Evolutionary conservation across 768 basidiomycete species (phyloP), one percentile per base, ranked within the genome.

Genomic region (Clitopilus hobsonii): DNA sequence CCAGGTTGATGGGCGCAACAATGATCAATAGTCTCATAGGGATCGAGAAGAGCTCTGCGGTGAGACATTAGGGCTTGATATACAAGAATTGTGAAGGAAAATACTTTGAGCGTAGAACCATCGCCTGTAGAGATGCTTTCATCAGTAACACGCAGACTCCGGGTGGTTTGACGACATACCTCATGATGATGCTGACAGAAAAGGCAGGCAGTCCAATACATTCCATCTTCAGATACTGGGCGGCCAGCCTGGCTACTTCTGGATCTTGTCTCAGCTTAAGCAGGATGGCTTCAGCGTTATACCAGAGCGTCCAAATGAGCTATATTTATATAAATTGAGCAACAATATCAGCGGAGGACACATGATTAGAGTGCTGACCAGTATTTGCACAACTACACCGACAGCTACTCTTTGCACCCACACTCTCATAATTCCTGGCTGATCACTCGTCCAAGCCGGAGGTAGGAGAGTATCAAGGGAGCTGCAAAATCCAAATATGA

Each of bases 391-490:
- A 91, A 68, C 6, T 73, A 62, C 7, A 73, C 70, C 5, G 85
- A 38, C 58, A 88, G 87, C 74, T 88, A 92, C 93, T 59, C 94
- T 76, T 67, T 94, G 92, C 6, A 88, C 70, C 94, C 94, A 96
- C 6, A 96, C 76, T 3, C 94, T 94, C 10, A 97, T 91, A n/a
- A 92, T 77, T 16, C 86, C 72, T 0, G 94, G 95, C 26, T 87
- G 84, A 0, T 84, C 64, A 1, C 92, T 93, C 0, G 97, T 95
- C 92, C 89, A 99, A 20, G 96, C 94, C 26, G 92, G 84, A 0
- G 97, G 95, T 13, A 98, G 83, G 61, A 99, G 80, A 0, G 95
- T 94, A 69, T 99, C 96, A 16, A 99, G 82, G 0, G 91, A 85
- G 49, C 88, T 89, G 13, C 83, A 75, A 48, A 95, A 82, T 13